phyloP scores from a whole-genome alignment of 352 stramenopile species.

The Phytophthora pistaciae region DNA sequence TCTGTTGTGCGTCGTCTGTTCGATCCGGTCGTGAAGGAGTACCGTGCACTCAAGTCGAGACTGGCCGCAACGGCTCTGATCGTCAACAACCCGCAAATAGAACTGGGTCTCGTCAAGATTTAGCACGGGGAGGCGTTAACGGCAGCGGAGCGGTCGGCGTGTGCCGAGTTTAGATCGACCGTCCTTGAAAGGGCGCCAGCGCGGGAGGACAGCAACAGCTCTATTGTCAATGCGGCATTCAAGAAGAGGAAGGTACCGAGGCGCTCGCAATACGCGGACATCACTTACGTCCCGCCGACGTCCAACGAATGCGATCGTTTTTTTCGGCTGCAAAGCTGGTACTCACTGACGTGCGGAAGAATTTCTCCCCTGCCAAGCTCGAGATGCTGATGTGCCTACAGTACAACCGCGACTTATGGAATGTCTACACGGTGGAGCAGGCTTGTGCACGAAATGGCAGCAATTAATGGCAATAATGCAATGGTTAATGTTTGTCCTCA shows the following conservation, averaged over 20 bases:
- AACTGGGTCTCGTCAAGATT: constrained; percentile 1
- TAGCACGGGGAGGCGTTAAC: background rate
- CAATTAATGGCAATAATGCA: constrained; percentile 6
- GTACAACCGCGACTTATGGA: constrained; percentile 8
- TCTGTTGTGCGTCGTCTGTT: background rate
- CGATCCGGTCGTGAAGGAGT: constrained; percentile 7
- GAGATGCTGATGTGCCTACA: background rate
- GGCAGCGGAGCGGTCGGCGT: background rate
- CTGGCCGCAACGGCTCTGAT: background rate
- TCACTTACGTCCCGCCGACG: constrained; percentile 1
- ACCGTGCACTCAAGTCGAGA: background rate
- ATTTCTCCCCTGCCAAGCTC: background rate
- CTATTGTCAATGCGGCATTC: constrained; percentile 5
- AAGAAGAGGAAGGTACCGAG: constrained; percentile 3
- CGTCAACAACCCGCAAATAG: background rate
- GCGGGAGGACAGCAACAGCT: background rate
- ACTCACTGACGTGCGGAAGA: constrained; percentile 11
- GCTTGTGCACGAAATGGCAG: background rate
- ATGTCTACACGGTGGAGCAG: background rate
- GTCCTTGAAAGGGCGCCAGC: background rate
- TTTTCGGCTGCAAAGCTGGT: constrained; percentile 18
- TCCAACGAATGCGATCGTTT: constrained; percentile 33
- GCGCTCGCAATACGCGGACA: background rate
- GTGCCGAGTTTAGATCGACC: background rate
- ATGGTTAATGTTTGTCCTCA: constrained; percentile 3